A percentile compares a stretch with the other conserved stretches of the same genome.
These are phyloP conservation scores for Clarkia xantiana DNA, from an alignment of 345 rosid species.

Conservation along the genomic window DNA sequence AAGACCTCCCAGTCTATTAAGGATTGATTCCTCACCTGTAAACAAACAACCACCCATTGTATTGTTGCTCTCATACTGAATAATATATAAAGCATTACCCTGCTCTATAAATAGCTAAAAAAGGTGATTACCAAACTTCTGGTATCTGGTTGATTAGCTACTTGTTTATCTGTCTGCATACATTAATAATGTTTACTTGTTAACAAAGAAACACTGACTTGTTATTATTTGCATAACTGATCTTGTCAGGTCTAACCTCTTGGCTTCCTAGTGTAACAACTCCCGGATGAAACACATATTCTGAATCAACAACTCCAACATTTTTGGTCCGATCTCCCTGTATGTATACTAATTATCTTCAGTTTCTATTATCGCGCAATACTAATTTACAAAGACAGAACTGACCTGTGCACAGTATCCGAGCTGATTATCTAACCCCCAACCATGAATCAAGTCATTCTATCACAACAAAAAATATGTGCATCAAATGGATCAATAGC, in stretches of 20 bases:
- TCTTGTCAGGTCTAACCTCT: conserved; percentile 6
- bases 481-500: too few relatives aligned
- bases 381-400: background rate
- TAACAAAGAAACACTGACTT: background rate
- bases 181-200: background rate
- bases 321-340: conserved; percentile 62
- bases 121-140: conserved; percentile 6
- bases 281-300: conserved; percentile 51
- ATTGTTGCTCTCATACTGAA: background rate
- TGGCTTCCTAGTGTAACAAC: conserved; percentile 57
- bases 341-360: conserved; percentile 2
- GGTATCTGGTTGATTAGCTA: conserved; percentile 4
- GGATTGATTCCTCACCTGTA: conserved; percentile 35
- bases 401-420: conserved; percentile 76
- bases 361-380: too few relatives aligned
- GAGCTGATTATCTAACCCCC: conserved; percentile 72
- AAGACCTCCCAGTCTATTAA: conserved; percentile 36
- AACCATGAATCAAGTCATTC: conserved; percentile 64
- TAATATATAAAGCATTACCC: background rate
- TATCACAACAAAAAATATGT: conserved; percentile 9
- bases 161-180: conserved; percentile 15
- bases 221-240: background rate
- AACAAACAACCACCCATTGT: conserved; percentile 4
- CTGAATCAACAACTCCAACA: conserved; percentile 66
- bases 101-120: background rate